phyloP scores from a whole-genome alignment of 495 filamentous ascomycete species.

The Cercophora newfieldiana region DNA sequence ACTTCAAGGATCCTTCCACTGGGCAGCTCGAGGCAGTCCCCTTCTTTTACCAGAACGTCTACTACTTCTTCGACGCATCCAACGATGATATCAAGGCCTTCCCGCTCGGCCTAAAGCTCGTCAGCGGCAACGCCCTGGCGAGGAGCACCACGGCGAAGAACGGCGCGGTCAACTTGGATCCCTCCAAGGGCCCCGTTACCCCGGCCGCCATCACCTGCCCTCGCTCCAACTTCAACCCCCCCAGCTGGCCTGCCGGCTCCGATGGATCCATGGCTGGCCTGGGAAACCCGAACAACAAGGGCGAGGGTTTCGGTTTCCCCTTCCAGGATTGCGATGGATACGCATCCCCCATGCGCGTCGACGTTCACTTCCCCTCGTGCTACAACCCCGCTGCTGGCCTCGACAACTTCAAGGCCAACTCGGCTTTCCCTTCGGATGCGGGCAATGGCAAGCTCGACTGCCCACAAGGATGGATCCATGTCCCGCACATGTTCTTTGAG shows the following conservation, averaged over 20 bases:
- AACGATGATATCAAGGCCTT: constrained; percentile 64
- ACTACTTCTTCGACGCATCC: constrained; percentile 65
- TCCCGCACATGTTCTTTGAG: constrained; percentile 67
- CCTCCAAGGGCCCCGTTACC: constrained; percentile 42
- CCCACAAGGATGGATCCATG: constrained; percentile 58
- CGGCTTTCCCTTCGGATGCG: constrained; percentile 51
- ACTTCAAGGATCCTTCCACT: constrained; percentile 60
- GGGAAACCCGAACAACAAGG: constrained; percentile 50
- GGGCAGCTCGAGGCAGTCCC: constrained; percentile 66
- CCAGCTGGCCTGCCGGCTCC: constrained; percentile 48
- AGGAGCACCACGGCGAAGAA: constrained; percentile 40
- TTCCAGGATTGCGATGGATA: constrained; percentile 53
- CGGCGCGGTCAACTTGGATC: constrained; percentile 40
- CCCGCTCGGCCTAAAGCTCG: constrained; percentile 69
- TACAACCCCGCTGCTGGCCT: constrained; percentile 60
- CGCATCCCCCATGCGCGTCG: constrained; percentile 56
- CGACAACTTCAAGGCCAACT: constrained; percentile 50
- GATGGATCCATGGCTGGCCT: constrained; percentile 51
- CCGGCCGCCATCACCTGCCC: constrained; percentile 49
- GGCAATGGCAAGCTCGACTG: constrained; percentile 59
- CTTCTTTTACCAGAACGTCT: constrained; percentile 61
- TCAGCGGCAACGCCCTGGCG: constrained; percentile 62
- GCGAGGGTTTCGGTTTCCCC: constrained; percentile 51
- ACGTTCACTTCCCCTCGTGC: constrained; percentile 56
- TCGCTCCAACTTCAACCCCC: constrained; percentile 50